A percentile compares a stretch with the other conserved stretches of the same genome.
These are phyloP conservation scores for Sporothrix schenckii DNA, from an alignment of 2,329 filamentous ascomycete species.

Conservation along the genomic window DNA sequence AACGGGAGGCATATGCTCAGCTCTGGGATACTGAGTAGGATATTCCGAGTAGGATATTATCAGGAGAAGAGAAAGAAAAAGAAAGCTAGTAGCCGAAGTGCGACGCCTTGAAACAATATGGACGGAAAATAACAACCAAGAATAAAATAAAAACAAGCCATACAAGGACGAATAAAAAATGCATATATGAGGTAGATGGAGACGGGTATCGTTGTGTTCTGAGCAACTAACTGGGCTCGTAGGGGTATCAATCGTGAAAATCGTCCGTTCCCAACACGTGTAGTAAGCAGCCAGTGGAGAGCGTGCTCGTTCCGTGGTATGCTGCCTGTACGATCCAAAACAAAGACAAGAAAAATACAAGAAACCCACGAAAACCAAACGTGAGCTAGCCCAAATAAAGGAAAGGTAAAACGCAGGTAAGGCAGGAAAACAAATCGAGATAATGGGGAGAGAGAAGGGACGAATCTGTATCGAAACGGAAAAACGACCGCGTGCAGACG, in stretches of 20 bases:
- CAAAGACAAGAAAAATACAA: neutral
- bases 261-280: slow-evolving; percentile 32
- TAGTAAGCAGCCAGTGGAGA: slow-evolving; percentile 24
- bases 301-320: slow-evolving; percentile 30
- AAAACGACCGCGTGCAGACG: neutral
- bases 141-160: slow-evolving; percentile 2
- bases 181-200: slow-evolving; percentile 29
- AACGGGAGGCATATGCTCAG: neutral
- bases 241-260: slow-evolving; percentile 36
- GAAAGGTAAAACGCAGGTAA: slow-evolving; percentile 2
- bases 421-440: neutral
- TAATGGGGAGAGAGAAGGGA: neutral
- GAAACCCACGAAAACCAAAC: neutral
- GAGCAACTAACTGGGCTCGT: slow-evolving; percentile 30
- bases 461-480: neutral
- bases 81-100: neutral
- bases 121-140: neutral
- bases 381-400: neutral
- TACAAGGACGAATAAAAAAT: slow-evolving; percentile 5
- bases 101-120: neutral
- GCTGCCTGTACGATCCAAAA: slow-evolving; percentile 26
- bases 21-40: neutral
- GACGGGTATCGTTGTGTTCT: slow-evolving; percentile 37
- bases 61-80: neutral
- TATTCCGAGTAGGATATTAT: neutral